Evolutionary conservation across 2,329 filamentous ascomycete genomes (phyloP), one percentile per base, ranked within the genome.

Genomic region (Hymenoscyphus fraxineus): DNA sequence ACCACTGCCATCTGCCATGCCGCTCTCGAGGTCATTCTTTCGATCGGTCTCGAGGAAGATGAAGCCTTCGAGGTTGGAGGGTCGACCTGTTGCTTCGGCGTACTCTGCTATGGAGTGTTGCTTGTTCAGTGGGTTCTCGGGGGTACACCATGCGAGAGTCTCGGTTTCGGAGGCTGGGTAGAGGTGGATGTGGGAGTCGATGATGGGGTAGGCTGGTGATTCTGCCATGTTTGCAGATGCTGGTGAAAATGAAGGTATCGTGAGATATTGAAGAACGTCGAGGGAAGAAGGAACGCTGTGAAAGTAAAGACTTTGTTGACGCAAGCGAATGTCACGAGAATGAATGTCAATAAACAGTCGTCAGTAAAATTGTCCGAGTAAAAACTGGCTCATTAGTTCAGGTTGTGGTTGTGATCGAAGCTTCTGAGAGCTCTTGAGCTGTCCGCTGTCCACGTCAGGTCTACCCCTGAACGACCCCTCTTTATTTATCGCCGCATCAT

Each of bases 161-260:
- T 82, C 74, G 61, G 90, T 74, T 72, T 94, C 90, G 61, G 84
- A 83, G 57, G 80, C 77, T 56, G 92, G 90, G 81, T 87, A 97
- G 73, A 97, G 87, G 79, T 97, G 93, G 78, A 97, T 89, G 81
- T 97, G 94, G 47, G 92, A 89, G 80, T 97, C 93, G 77, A 97
- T 86, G 74, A 96, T 88, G 72, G 82, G 85, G 55, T 72, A 73
- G 5, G 66, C 61, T 40, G 61, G 32, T 40, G 63, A 3, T 64
- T 64, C 64, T 78, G 77, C 66, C 75, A 79, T 65, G 40, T 9
- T 63, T 54, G 16, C 19, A 40, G 58, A 31, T 38, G 38, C 38
- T 56, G 13, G 31, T 57, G 55, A n/a, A n/a, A 27, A 38, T 27
- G n/a, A 4, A 16, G 19, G 19, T n/a, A 51, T 51, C 5, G 41